Conservation (phyloP, 805 yeast species). For the Spathaspora passalidarum region DNA sequence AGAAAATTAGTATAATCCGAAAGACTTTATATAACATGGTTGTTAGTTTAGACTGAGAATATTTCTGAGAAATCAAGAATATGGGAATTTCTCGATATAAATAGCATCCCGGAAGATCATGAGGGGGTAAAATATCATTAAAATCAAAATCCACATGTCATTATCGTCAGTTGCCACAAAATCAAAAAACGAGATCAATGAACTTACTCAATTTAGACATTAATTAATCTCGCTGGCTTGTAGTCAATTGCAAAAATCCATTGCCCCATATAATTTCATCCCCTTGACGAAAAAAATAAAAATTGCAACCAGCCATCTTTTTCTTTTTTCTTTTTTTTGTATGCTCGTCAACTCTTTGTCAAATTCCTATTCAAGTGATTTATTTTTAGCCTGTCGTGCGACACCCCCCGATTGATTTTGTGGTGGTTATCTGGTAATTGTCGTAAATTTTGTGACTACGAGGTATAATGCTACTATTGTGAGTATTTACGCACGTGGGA, state of each 20-base stretch:
- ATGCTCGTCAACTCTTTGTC: too few relatives aligned
- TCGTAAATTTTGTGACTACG: too few relatives aligned
- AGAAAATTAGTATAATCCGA: constrained; percentile 28
- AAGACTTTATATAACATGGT: constrained; percentile 28
- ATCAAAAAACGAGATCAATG: neutral
- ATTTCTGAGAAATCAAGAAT: neutral
- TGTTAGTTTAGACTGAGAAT: neutral
- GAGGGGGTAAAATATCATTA: too few relatives aligned
- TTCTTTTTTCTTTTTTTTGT: neutral
- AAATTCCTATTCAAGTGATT: too few relatives aligned
- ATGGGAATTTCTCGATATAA: neutral
- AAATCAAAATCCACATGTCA: neutral
- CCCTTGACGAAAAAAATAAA: constrained; percentile 1
- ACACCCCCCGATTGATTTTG: too few relatives aligned
- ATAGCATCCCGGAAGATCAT: neutral
- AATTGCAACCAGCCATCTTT: constrained; percentile 7
- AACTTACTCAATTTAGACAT: too few relatives aligned
- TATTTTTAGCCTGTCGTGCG: too few relatives aligned
- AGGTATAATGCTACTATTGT: too few relatives aligned
- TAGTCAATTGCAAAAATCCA: constrained; percentile 1
- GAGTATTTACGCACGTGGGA: too few relatives aligned
- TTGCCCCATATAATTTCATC: too few relatives aligned
- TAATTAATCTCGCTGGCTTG: constrained; percentile 3
- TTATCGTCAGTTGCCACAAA: neutral
- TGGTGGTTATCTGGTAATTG: too few relatives aligned